phyloP scores from a whole-genome alignment of 441 rosid genomes.

The Aquilaria agallochum region DNA sequence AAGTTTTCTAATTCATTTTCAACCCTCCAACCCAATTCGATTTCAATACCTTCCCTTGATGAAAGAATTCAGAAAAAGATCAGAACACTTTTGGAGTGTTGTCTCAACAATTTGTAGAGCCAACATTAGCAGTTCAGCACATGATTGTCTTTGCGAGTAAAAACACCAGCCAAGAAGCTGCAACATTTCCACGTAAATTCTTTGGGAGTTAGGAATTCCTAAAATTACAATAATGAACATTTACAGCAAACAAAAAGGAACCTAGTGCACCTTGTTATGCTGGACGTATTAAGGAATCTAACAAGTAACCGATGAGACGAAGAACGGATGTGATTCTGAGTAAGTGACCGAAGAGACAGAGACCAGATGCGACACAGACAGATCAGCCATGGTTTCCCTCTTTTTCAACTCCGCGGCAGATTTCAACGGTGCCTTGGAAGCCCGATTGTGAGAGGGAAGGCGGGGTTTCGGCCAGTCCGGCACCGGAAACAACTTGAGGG shows the following conservation, averaged over 20 bases:
- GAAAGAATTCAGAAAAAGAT: slow-evolving; percentile 61
- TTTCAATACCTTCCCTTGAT: slow-evolving; percentile 73
- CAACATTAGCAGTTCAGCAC: slow-evolving; percentile 38
- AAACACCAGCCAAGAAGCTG: slow-evolving; percentile 93
- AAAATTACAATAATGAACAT: slow-evolving; percentile 9
- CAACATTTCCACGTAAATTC: slow-evolving; percentile 18
- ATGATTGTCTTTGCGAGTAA: slow-evolving; percentile 87
- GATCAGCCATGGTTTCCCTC: too few relatives aligned
- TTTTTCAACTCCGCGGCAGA: too few relatives aligned
- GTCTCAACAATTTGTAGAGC: slow-evolving; percentile 75
- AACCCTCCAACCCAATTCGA: too few relatives aligned
- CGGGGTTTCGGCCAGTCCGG: too few relatives aligned
- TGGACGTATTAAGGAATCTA: slow-evolving; percentile 60
- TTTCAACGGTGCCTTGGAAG: too few relatives aligned
- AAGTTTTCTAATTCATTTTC: too few relatives aligned
- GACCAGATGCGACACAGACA: too few relatives aligned
- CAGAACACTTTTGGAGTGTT: slow-evolving; percentile 68
- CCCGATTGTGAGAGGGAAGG: too few relatives aligned
- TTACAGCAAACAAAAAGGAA: slow-evolving; percentile 12
- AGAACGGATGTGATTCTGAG: too few relatives aligned
- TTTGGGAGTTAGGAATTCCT: slow-evolving; percentile 7
- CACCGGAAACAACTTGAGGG: too few relatives aligned
- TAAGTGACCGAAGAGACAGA: too few relatives aligned
- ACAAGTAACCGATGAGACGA: slow-evolving; percentile 26
- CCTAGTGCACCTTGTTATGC: slow-evolving; percentile 70